Evolutionary conservation across 441 rosid species (phyloP).

Genomic region (Omphalea diandra): DNA sequence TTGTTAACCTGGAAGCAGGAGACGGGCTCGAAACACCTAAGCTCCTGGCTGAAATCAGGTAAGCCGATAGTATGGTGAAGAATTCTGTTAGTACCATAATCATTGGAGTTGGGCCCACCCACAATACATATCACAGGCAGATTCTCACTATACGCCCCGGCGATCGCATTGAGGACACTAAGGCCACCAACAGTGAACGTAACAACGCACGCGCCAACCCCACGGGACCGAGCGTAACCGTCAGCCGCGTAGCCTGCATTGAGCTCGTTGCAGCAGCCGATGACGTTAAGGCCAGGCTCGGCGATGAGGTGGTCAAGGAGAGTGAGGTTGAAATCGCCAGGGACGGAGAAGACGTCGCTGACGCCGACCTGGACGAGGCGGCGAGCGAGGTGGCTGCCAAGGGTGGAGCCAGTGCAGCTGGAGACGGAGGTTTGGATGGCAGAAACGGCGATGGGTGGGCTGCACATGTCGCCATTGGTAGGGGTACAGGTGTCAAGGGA

Average conservation of each 20-base stretch:
- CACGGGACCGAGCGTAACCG: constrained; percentile 61
- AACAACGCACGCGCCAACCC: constrained; percentile 66
- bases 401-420: constrained; percentile 45
- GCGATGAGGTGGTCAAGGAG: constrained; percentile 74
- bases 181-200: constrained; percentile 69
- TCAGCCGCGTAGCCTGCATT: constrained; percentile 74
- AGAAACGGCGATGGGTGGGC: constrained; percentile 36
- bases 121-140: constrained; percentile 58
- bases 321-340: constrained; percentile 84
- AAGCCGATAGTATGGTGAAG: constrained; percentile 62
- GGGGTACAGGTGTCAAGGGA: constrained; percentile 50
- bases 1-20: constrained; percentile 62
- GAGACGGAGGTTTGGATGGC: constrained; percentile 37
- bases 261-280: constrained; percentile 92
- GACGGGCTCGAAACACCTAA: constrained; percentile 52
- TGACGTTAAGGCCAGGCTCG: constrained; percentile 57
- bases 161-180: constrained; percentile 61
- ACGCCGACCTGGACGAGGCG: constrained; percentile 68
- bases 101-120: constrained; percentile 68
- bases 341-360: constrained; percentile 65
- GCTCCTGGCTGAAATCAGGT: constrained; percentile 64
- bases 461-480: constrained; percentile 33
- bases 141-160: constrained; percentile 66
- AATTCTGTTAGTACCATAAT: constrained; percentile 57
- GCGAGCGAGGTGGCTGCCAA: constrained; percentile 68